These are phyloP conservation scores for Arxiozyma heterogenica DNA, from an alignment of 1,139 yeast species.

Conservation along the genomic window DNA sequence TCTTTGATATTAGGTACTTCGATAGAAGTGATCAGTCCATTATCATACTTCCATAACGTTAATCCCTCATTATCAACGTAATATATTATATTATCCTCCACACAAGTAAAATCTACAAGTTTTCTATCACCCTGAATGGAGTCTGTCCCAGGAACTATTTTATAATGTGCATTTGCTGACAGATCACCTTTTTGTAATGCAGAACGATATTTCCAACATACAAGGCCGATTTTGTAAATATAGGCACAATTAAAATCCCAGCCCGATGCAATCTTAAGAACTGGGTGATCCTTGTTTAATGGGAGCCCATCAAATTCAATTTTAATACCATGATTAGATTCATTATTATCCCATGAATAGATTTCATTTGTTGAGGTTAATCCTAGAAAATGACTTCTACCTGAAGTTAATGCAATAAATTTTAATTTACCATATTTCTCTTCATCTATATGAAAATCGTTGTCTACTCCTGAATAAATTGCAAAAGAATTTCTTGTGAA, in stretches of 20 bases:
- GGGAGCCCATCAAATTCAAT: constrained; percentile 35
- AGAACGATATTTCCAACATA: constrained; percentile 49
- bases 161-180: constrained; percentile 34
- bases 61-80: constrained; percentile 41
- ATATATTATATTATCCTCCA: constrained; percentile 45
- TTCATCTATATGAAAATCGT: constrained; percentile 9
- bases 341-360: constrained; percentile 55
- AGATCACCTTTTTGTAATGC: constrained; percentile 27
- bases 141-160: constrained; percentile 36
- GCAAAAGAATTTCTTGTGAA: constrained; percentile 23
- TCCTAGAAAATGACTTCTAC: constrained; percentile 59
- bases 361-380: constrained; percentile 44
- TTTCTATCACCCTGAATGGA: constrained; percentile 27
- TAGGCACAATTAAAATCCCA: constrained; percentile 56
- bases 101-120: constrained; percentile 47
- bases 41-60: constrained; percentile 36
- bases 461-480: constrained; percentile 8
- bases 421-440: constrained; percentile 22
- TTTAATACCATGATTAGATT: constrained; percentile 39
- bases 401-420: constrained; percentile 49
- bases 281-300: constrained; percentile 22
- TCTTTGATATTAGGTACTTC: constrained; percentile 21
- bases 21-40: constrained; percentile 21
- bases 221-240: constrained; percentile 44
- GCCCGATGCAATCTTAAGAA: constrained; percentile 52